Evolutionary conservation across 129 eudicot species (phyloP).

Genomic region (Flaveria trinervia): DNA sequence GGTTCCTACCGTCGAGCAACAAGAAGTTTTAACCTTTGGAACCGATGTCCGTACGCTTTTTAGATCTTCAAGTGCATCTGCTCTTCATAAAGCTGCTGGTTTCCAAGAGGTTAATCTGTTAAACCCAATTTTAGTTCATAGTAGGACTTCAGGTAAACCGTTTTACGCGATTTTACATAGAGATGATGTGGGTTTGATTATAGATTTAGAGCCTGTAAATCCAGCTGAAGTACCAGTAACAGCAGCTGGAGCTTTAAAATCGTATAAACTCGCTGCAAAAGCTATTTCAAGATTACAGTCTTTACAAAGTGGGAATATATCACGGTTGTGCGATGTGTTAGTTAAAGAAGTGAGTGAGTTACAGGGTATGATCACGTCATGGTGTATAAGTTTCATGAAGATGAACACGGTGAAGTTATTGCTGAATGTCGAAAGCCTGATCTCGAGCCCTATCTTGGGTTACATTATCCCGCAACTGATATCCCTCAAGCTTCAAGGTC

Average conservation of each 20-base stretch:
- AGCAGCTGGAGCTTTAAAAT: constrained; percentile 75
- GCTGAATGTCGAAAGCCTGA: constrained; percentile 62
- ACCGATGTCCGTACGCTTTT: constrained; percentile 67
- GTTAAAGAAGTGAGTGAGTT: constrained; percentile 76
- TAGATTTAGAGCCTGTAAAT: constrained; percentile 88
- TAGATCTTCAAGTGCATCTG: constrained; percentile 61
- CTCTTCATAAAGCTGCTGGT: constrained; percentile 66
- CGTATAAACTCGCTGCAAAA: constrained; percentile 84
- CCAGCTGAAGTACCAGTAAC: constrained; percentile 67
- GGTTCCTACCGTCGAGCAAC: constrained; percentile 78
- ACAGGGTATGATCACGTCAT: constrained; percentile 85
- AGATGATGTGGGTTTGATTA: constrained; percentile 74
- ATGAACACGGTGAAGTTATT: constrained; percentile 85
- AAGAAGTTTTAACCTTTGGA: constrained; percentile 71
- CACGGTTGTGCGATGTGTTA: constrained; percentile 69
- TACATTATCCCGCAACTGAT: constrained; percentile 93
- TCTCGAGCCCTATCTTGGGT: constrained; percentile 77
- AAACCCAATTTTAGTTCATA: constrained; percentile 77
- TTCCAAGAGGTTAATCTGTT: constrained; percentile 57
- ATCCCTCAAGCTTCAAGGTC: constrained; percentile 92
- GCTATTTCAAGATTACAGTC: constrained; percentile 75
- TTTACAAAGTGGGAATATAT: constrained; percentile 71
- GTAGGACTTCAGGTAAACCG: constrained; percentile 70
- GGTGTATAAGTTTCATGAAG: constrained; percentile 93
- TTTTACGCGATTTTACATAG: constrained; percentile 79